Conservation (phyloP, 352 stramenopile species). For the Lagenidium giganteum region DNA sequence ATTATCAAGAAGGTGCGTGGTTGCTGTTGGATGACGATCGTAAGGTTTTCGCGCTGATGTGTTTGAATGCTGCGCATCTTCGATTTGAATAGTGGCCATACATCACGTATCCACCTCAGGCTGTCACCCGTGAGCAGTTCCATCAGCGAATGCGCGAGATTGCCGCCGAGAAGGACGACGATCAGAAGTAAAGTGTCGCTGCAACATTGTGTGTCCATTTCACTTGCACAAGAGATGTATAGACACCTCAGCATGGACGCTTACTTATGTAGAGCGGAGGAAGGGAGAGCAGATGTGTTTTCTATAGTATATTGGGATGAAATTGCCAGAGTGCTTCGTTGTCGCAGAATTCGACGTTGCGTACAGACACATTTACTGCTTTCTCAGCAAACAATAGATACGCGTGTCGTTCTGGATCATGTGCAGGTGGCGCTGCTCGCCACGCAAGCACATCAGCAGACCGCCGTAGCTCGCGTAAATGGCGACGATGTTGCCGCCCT, state of each 20-base stretch:
- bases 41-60: too few relatives aligned
- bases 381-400: constrained; percentile 91
- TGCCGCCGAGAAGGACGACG: constrained; percentile 41
- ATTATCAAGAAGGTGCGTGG: constrained; percentile 56
- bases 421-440: constrained; percentile 95
- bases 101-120: constrained; percentile 79
- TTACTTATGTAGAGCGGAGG: too few relatives aligned
- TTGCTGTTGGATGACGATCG: neutral
- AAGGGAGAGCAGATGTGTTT: too few relatives aligned
- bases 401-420: constrained; percentile 96
- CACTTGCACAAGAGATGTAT: too few relatives aligned
- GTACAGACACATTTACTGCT: too few relatives aligned
- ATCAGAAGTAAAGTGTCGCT: constrained; percentile 15
- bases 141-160: constrained; percentile 73
- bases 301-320: too few relatives aligned
- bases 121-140: constrained; percentile 70
- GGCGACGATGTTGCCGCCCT: constrained; percentile 90
- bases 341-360: too few relatives aligned
- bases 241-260: too few relatives aligned
- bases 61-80: too few relatives aligned
- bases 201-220: too few relatives aligned
- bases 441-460: constrained; percentile 96
- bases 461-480: constrained; percentile 97
- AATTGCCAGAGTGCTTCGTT: too few relatives aligned
- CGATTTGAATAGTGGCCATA: constrained; percentile 83